Conservation (phyloP, 805 yeast genomes). For the Myxozyma lipomycoides region DNA sequence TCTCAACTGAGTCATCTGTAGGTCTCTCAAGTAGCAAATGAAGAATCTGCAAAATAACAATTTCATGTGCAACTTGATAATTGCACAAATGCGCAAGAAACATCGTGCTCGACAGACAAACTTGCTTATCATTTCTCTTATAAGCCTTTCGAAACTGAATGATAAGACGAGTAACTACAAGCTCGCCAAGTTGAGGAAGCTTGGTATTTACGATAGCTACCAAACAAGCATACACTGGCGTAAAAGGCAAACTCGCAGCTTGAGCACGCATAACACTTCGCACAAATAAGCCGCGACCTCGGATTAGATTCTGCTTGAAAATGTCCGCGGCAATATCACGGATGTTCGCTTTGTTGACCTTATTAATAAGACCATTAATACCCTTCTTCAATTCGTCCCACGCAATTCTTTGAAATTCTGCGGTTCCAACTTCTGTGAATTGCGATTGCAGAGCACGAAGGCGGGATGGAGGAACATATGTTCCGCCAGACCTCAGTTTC, state of each 20-base stretch:
- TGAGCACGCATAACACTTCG: slow-evolving; percentile 55
- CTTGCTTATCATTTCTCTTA: slow-evolving; percentile 44
- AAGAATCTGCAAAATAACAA: slow-evolving; percentile 51
- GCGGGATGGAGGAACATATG: slow-evolving; percentile 54
- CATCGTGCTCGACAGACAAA: slow-evolving; percentile 43
- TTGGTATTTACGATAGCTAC: slow-evolving; percentile 60
- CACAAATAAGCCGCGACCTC: slow-evolving; percentile 62
- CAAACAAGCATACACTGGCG: slow-evolving; percentile 55
- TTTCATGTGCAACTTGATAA: slow-evolving; percentile 56
- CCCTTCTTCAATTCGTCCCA: slow-evolving; percentile 55
- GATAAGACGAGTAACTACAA: slow-evolving; percentile 51
- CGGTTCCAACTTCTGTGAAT: slow-evolving; percentile 35
- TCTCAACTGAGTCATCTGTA: slow-evolving; percentile 54
- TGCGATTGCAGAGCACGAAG: slow-evolving; percentile 44
- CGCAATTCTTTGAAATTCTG: slow-evolving; percentile 48
- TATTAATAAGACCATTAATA: slow-evolving; percentile 49
- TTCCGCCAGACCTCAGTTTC: slow-evolving; percentile 44
- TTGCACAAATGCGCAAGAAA: slow-evolving; percentile 63
- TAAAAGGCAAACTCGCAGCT: slow-evolving; percentile 40
- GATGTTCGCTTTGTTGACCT: slow-evolving; percentile 47
- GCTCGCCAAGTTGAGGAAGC: slow-evolving; percentile 63
- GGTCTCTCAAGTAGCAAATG: slow-evolving; percentile 47
- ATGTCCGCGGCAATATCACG: slow-evolving; percentile 47
- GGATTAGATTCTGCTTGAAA: slow-evolving; percentile 52
- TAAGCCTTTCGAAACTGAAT: slow-evolving; percentile 56